A percentile compares a stretch with the other conserved stretches of the same genome.
Conservation (phyloP, 164 flowering plant genomes). For the grape (Vitis vinifera) region DNA sequence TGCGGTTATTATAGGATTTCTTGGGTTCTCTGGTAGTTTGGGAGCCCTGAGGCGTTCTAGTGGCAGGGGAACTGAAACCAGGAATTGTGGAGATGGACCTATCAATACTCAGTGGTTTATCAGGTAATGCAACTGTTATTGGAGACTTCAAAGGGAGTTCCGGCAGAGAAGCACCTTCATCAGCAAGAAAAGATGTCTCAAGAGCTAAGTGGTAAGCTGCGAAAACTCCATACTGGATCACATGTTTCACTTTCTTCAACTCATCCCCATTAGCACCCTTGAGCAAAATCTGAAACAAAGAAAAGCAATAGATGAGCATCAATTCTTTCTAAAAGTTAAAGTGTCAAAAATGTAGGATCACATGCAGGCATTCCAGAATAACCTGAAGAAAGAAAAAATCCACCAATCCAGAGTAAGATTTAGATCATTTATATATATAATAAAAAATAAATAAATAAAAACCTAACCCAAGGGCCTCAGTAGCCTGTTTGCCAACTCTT, state of each 20-base stretch:
- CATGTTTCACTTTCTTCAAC: constrained; percentile 85
- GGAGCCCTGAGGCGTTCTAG: constrained; percentile 34
- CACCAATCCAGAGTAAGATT: too few species aligned
- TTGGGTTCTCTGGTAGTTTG: constrained; percentile 27
- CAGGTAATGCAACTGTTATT: constrained; percentile 77
- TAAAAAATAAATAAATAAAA: too few species aligned
- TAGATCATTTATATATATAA: too few species aligned
- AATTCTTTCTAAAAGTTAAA: too few species aligned
- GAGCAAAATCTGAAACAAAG: constrained; percentile 65
- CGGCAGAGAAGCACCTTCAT: constrained; percentile 88
- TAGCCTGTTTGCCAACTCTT: constrained; percentile 1
- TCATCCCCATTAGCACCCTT: constrained; percentile 88
- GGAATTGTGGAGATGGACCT: constrained; percentile 79
- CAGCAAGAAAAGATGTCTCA: constrained; percentile 94
- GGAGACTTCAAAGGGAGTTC: constrained; percentile 73
- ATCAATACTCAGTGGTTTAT: constrained; percentile 59
- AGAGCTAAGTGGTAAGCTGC: constrained; percentile 93
- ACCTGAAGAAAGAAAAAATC: too few species aligned
- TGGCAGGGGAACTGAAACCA: constrained; percentile 47
- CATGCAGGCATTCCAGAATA: too few species aligned
- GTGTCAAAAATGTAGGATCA: too few species aligned
- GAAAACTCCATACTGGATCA: constrained; percentile 80
- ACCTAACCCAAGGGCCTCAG: neutral
- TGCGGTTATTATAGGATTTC: constrained; percentile 18
- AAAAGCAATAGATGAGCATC: neutral